These are phyloP conservation scores for Staphylotrichum longicolle DNA, from an alignment of 495 filamentous ascomycete genomes.

Conservation along the genomic window DNA sequence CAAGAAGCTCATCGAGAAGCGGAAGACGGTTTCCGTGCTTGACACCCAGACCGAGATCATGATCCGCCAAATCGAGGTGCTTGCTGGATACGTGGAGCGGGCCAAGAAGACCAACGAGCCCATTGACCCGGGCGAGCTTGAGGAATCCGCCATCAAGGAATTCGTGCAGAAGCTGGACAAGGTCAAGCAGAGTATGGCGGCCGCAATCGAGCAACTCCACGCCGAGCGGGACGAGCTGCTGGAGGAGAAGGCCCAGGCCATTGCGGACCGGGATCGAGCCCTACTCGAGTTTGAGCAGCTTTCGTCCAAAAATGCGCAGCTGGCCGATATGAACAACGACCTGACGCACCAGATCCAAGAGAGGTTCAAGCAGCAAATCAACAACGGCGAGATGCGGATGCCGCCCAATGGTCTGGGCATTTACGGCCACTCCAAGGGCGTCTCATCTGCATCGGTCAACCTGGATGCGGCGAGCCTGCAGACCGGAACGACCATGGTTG, in stretches of 20 bases:
- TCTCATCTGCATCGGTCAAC: constrained; percentile 64
- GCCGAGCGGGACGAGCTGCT: constrained; percentile 75
- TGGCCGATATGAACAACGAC: constrained; percentile 91
- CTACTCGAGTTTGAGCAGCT: constrained; percentile 94
- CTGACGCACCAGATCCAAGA: constrained; percentile 91
- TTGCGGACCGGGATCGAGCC: constrained; percentile 81
- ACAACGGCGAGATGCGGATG: constrained; percentile 48
- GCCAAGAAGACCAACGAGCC: constrained; percentile 73
- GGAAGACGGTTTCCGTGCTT: constrained; percentile 92
- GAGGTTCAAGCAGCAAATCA: constrained; percentile 77
- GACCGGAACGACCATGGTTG: constrained; percentile 49
- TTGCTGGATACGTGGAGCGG: constrained; percentile 61
- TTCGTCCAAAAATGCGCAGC: constrained; percentile 86
- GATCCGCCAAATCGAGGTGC: constrained; percentile 82
- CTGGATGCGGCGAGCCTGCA: constrained; percentile 44
- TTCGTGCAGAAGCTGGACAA: constrained; percentile 84
- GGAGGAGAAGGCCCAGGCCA: constrained; percentile 76
- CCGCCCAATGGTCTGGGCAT: constrained; percentile 81
- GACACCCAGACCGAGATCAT: constrained; percentile 95
- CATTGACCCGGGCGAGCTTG: constrained; percentile 70
- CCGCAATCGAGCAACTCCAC: constrained; percentile 79
- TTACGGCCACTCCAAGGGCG: constrained; percentile 71
- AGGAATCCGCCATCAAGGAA: constrained; percentile 80
- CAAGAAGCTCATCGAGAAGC: constrained; percentile 85
- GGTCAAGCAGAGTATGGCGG: constrained; percentile 74